A percentile compares a stretch with the other conserved stretches of the same genome.
Evolutionary conservation across 2,329 filamentous ascomycete species (phyloP).

Genomic region (Zopfia rhizophila): DNA sequence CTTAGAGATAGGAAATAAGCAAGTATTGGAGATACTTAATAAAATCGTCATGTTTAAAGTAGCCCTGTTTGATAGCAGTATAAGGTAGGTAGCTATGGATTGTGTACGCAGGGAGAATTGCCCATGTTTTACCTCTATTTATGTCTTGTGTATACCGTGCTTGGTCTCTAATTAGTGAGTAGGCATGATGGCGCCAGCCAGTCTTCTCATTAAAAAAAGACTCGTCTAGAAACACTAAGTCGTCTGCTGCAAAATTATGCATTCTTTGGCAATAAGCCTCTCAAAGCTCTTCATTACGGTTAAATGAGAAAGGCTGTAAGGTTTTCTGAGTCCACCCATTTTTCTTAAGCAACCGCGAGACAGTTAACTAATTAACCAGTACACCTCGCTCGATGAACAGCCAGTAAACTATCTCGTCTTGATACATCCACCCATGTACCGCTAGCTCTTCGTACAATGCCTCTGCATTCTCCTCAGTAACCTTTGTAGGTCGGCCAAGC

Average conservation of each 20-base stretch:
- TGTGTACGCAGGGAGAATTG: too few species aligned
- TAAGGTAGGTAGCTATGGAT: too few species aligned
- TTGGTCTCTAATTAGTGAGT: too few species aligned
- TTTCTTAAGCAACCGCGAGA: slow-evolving; percentile 1
- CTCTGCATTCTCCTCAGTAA: too few species aligned
- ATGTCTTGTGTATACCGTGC: too few species aligned
- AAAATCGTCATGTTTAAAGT: too few species aligned
- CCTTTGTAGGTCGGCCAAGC: too few species aligned
- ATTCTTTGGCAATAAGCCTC: background rate
- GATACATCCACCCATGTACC: slow-evolving; percentile 12
- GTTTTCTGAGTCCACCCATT: background rate
- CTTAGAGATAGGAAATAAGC: too few species aligned
- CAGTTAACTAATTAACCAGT: background rate
- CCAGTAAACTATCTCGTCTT: slow-evolving; percentile 10
- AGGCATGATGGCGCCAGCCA: slow-evolving; percentile 2
- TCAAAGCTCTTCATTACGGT: slow-evolving; percentile 3
- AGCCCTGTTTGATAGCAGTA: too few species aligned
- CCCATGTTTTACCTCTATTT: too few species aligned
- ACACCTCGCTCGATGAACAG: slow-evolving; percentile 7
- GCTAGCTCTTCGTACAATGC: too few species aligned
- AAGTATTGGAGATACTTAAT: too few species aligned
- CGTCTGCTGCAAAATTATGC: slow-evolving; percentile 1
- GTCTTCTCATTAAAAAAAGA: slow-evolving; percentile 8
- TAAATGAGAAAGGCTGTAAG: background rate
- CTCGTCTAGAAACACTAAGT: slow-evolving; percentile 4